A percentile compares a stretch with the other conserved stretches of the same genome.
These are phyloP conservation scores for Colletotrichum sp. DNA, from an alignment of 2,329 filamentous ascomycete genomes.

Conservation along the genomic window DNA sequence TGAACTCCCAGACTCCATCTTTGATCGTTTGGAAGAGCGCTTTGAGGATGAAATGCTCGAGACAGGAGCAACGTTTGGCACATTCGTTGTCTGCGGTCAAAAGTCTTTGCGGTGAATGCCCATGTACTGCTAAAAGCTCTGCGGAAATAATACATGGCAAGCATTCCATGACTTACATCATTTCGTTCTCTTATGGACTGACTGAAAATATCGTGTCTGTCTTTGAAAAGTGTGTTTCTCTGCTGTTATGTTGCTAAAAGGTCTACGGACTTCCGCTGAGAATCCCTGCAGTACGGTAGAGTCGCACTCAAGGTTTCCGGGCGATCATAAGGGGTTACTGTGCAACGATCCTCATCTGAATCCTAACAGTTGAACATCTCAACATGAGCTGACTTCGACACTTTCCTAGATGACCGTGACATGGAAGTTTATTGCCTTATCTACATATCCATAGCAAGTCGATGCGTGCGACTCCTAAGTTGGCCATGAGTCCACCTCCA, in stretches of 20 bases:
- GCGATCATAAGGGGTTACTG: not conserved
- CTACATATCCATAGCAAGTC: not conserved
- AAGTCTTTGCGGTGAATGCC: rapidly evolving
- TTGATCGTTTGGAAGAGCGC: not conserved
- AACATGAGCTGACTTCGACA: not conserved
- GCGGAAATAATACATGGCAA: not conserved
- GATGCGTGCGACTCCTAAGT: not conserved
- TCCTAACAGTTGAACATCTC: not conserved
- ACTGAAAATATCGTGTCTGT: too few species aligned
- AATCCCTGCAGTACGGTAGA: not conserved
- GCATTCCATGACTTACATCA: not conserved
- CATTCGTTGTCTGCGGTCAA: not conserved
- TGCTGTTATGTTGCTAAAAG: rapidly evolving
- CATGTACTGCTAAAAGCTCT: not conserved
- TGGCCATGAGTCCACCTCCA: not conserved
- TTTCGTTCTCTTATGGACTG: not conserved
- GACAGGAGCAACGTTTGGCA: not conserved
- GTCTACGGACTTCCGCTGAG: rapidly evolving
- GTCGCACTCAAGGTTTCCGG: not conserved
- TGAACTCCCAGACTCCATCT: not conserved
- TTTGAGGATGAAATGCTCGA: not conserved
- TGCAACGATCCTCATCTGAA: not conserved
- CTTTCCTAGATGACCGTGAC: rapidly evolving
- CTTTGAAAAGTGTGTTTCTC: not conserved
- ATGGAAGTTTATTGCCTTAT: not conserved